Conservation (phyloP, 2,329 filamentous ascomycete genomes). For the Stachybotrys elegans region DNA sequence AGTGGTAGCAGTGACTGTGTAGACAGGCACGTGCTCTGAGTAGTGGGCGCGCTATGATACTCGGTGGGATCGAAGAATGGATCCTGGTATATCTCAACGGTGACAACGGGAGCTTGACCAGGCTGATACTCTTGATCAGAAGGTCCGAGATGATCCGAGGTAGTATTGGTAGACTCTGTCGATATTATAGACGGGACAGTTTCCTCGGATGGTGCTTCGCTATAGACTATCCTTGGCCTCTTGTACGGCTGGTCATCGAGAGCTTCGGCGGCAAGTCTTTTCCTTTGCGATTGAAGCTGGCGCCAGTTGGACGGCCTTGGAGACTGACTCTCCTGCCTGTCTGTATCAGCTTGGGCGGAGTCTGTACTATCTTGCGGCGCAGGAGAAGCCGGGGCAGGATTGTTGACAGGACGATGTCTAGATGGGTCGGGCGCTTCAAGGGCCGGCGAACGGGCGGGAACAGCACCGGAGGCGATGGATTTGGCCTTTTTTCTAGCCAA, state of each 20-base stretch:
- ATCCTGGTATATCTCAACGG: constrained; percentile 24
- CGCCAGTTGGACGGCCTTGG: constrained; percentile 23
- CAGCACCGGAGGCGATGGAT: constrained; percentile 2
- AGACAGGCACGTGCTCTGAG: constrained; percentile 21
- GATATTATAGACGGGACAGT: constrained; percentile 23
- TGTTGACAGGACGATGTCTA: not conserved
- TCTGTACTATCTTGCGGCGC: constrained; percentile 6
- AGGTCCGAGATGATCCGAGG: constrained; percentile 12
- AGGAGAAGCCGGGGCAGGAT: constrained; percentile 3
- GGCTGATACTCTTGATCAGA: constrained; percentile 7
- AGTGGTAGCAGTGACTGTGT: constrained; percentile 28
- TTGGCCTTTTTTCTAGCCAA: constrained; percentile 14
- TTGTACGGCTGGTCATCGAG: constrained; percentile 15
- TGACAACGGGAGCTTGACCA: not conserved
- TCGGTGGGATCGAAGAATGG: constrained; percentile 28
- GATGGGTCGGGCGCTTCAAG: not conserved
- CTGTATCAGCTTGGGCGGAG: too few species aligned
- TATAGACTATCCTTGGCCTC: constrained; percentile 13
- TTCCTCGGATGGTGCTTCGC: constrained; percentile 22
- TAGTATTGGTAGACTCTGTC: constrained; percentile 16
- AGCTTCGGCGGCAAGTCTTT: constrained; percentile 1
- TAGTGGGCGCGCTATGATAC: constrained; percentile 26
- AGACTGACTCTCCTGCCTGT: constrained; percentile 17
- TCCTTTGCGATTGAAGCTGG: constrained; percentile 7
- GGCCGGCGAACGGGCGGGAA: constrained; percentile 1